phyloP scores from a whole-genome alignment of 768 basidiomycete species.

The Leccinum incarnatum region DNA sequence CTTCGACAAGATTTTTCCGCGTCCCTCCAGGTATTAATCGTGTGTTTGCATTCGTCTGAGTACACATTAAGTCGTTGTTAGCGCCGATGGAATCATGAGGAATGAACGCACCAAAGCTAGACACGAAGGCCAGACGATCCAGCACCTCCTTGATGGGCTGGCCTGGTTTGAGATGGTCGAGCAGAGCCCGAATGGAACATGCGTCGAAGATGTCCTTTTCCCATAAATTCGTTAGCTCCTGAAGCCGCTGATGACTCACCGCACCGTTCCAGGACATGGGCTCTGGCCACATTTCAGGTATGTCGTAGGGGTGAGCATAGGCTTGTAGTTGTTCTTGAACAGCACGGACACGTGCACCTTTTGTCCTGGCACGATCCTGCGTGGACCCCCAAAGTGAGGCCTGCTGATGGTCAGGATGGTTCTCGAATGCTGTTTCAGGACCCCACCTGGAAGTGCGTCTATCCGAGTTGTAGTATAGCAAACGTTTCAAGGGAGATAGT shows the following conservation, averaged over 20 bases:
- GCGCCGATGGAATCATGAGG: background rate
- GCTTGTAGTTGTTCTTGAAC: constrained; percentile 31
- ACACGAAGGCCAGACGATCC: constrained; percentile 31
- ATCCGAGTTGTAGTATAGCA: constrained; percentile 30
- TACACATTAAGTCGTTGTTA: background rate
- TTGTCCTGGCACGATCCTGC: constrained; percentile 29
- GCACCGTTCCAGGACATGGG: constrained; percentile 31
- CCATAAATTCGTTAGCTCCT: constrained; percentile 20
- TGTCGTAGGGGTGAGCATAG: constrained; percentile 25
- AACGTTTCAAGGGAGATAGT: constrained; percentile 19
- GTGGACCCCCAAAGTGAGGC: constrained; percentile 26
- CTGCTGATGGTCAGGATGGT: constrained; percentile 15
- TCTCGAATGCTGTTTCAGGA: background rate
- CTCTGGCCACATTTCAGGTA: constrained; percentile 25
- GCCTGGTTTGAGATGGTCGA: constrained; percentile 18
- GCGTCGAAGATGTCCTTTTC: constrained; percentile 31
- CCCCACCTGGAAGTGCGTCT: constrained; percentile 20
- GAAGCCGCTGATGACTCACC: constrained; percentile 19
- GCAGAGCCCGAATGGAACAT: constrained; percentile 13
- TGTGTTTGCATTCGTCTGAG: constrained; percentile 18
- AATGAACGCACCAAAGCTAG: constrained; percentile 24
- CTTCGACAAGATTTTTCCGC: constrained; percentile 9
- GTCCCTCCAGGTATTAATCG: background rate
- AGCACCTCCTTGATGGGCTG: constrained; percentile 20
- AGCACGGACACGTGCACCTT: constrained; percentile 32